phyloP scores from a whole-genome alignment of 2,329 filamentous ascomycete genomes.

The Ophiobolus disseminans region DNA sequence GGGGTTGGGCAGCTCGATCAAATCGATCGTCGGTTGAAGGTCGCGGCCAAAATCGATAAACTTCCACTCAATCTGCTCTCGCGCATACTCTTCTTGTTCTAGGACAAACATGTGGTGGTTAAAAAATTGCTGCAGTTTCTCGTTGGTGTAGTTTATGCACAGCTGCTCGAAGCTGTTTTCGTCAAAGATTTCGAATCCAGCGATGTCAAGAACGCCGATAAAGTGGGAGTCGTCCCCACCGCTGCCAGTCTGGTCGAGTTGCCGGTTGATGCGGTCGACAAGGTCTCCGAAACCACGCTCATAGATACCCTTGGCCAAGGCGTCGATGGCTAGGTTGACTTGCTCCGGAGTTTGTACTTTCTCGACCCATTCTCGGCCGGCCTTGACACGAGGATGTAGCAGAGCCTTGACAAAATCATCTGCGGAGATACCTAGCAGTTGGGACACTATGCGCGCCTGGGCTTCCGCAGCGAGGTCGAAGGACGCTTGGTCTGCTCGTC shows the following conservation, averaged over 20 bases:
- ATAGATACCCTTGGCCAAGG: slow-evolving; percentile 95
- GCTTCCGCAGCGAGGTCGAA: slow-evolving; percentile 76
- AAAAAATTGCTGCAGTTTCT: slow-evolving; percentile 99
- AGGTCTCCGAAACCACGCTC: slow-evolving; percentile 94
- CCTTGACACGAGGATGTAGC: slow-evolving; percentile 91
- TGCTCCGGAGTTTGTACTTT: slow-evolving; percentile 98
- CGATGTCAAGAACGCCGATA: slow-evolving; percentile 98
- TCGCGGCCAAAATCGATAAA: slow-evolving; percentile 99
- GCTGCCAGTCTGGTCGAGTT: slow-evolving; percentile 85
- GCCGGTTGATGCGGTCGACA: slow-evolving; percentile 87
- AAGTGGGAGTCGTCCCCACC: slow-evolving; percentile 90
- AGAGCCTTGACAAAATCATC: slow-evolving; percentile 89
- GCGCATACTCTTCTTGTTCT: slow-evolving; percentile 96
- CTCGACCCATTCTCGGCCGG: slow-evolving; percentile 96
- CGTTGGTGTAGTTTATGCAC: slow-evolving; percentile 99
- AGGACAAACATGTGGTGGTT: slow-evolving; percentile 99
- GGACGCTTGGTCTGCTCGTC: slow-evolving; percentile 88
- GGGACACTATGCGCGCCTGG: slow-evolving; percentile 79
- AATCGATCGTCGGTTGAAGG: slow-evolving; percentile 93
- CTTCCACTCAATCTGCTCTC: slow-evolving; percentile 98
- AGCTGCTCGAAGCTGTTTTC: slow-evolving; percentile 99
- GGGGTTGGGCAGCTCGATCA: slow-evolving; percentile 94
- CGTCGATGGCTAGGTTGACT: slow-evolving; percentile 87
- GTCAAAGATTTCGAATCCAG: slow-evolving; percentile 98
- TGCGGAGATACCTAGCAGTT: slow-evolving; percentile 80